phyloP scores from a whole-genome alignment of 2,329 filamentous ascomycete species.

The Colletotrichum sp. region DNA sequence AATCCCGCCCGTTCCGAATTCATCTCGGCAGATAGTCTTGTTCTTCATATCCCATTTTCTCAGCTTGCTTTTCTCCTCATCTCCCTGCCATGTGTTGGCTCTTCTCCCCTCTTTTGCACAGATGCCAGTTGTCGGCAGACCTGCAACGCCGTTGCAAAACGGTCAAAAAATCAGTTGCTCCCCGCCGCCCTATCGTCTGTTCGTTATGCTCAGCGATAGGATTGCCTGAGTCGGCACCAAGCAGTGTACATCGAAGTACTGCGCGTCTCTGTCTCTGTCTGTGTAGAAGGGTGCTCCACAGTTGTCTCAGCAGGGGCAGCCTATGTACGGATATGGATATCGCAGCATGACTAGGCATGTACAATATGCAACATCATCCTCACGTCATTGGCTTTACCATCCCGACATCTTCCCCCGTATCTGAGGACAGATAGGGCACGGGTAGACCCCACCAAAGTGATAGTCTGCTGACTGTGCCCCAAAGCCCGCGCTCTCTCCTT shows the following conservation, averaged over 20 bases:
- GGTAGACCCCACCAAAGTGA: neutral
- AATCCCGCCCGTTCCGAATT: neutral
- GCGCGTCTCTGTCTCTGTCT: neutral
- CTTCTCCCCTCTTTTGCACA: neutral
- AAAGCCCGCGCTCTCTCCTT: neutral
- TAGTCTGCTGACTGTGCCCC: neutral
- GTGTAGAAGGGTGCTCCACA: neutral
- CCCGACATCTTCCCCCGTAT: neutral
- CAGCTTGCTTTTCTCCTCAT: neutral
- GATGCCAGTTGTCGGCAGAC: neutral
- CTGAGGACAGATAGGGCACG: neutral
- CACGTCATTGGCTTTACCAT: constrained; percentile 3
- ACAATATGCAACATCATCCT: neutral
- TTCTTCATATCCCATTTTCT: no score
- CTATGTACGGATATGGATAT: neutral
- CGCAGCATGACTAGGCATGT: no score
- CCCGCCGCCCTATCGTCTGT: neutral
- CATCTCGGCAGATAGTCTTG: neutral
- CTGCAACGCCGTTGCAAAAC: neutral
- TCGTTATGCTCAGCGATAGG: neutral
- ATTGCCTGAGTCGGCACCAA: neutral
- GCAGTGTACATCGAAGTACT: neutral
- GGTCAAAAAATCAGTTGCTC: neutral
- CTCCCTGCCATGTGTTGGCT: neutral
- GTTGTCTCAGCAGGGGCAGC: neutral